A percentile compares a stretch with the other conserved stretches of the same genome.
Evolutionary conservation across 2,329 filamentous ascomycete species (phyloP).

Genomic region (Penicillium sp.): DNA sequence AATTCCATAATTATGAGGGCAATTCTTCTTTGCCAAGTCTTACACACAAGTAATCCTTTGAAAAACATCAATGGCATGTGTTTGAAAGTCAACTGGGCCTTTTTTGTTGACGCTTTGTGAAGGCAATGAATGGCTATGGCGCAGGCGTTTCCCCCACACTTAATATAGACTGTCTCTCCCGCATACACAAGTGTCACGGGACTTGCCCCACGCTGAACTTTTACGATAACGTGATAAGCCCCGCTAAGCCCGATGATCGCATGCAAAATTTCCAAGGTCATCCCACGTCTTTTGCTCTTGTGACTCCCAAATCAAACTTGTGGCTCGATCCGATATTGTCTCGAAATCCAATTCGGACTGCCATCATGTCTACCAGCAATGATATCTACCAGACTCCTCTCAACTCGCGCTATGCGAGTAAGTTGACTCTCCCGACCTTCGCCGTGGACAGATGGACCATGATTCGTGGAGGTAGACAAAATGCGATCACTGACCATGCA

Average conservation of each 20-base stretch:
- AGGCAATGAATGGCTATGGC: too few relatives aligned
- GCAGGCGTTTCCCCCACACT: too few relatives aligned
- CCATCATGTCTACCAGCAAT: slow-evolving; percentile 37
- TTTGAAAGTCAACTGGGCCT: too few relatives aligned
- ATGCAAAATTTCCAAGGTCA: slow-evolving; percentile 28
- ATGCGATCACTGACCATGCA: slow-evolving; percentile 4
- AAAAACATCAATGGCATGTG: too few relatives aligned
- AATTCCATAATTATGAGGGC: too few relatives aligned
- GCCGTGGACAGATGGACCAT: slow-evolving; percentile 8
- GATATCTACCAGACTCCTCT: slow-evolving; percentile 63
- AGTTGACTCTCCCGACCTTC: slow-evolving; percentile 15
- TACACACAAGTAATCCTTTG: too few relatives aligned
- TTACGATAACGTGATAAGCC: slow-evolving; percentile 36
- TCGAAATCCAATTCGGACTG: slow-evolving; percentile 13
- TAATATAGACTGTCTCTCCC: too few relatives aligned
- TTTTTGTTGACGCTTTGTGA: too few relatives aligned
- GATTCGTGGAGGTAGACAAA: slow-evolving; percentile 4
- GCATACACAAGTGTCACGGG: slow-evolving; percentile 2
- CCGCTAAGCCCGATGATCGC: slow-evolving; percentile 21
- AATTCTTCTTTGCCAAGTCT: too few relatives aligned
- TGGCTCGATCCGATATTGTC: slow-evolving; percentile 23
- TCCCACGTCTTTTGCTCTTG: slow-evolving; percentile 9
- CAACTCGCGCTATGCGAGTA: slow-evolving; percentile 65
- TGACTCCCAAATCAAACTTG: slow-evolving; percentile 6
- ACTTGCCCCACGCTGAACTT: slow-evolving; percentile 10